Conservation (phyloP, 2,329 filamentous ascomycete species). For the Arthrobotrys sinensis region DNA sequence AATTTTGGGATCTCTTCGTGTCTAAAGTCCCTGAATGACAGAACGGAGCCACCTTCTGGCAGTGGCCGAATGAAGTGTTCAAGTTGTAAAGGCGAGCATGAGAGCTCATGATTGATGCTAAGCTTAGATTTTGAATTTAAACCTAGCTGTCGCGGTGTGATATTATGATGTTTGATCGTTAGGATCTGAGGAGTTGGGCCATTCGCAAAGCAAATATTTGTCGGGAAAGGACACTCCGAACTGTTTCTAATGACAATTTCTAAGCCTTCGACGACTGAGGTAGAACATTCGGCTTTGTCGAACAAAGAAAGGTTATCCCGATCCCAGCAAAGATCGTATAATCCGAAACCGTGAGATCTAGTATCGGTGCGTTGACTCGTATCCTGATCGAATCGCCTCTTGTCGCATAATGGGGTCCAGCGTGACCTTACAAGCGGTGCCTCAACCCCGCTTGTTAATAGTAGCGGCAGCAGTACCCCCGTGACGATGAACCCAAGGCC, state of each 20-base stretch:
- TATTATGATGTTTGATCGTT: slow-evolving; percentile 10
- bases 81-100: slow-evolving; percentile 17
- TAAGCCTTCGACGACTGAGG: slow-evolving; percentile 4
- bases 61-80: slow-evolving; percentile 14
- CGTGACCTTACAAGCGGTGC: slow-evolving; percentile 8
- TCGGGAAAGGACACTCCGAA: slow-evolving; percentile 3
- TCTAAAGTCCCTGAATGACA: slow-evolving; percentile 1
- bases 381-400: neutral
- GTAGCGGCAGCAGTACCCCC: neutral
- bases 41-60: neutral
- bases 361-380: neutral
- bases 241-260: neutral
- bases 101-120: slow-evolving; percentile 15
- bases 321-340: slow-evolving; percentile 27
- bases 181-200: neutral
- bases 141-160: slow-evolving; percentile 20
- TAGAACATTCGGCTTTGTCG: slow-evolving; percentile 14
- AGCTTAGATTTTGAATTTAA: slow-evolving; percentile 7
- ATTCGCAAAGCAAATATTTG: slow-evolving; percentile 9
- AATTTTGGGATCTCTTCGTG: neutral
- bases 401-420: slow-evolving; percentile 23
- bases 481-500: neutral
- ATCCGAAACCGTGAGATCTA: neutral
- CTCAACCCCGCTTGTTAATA: slow-evolving; percentile 16
- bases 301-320: neutral